Evolutionary conservation across 2,329 filamentous ascomycete species (phyloP).

Genomic region (Pseudocercospora macadamiae): DNA sequence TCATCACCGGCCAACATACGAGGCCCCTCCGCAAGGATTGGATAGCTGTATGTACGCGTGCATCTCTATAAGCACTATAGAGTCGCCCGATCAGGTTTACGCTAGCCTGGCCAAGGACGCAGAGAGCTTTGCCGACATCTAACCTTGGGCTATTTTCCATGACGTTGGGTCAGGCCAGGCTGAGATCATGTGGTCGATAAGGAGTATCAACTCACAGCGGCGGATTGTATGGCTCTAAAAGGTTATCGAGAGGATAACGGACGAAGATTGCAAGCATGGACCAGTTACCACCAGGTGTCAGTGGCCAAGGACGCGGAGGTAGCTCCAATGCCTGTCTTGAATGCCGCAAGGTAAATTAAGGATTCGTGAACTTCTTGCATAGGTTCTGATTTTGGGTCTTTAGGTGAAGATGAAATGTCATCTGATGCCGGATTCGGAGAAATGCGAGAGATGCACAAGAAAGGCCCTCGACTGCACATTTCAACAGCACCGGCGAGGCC

Average conservation of each 20-base stretch:
- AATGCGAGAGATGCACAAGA: conserved; percentile 43
- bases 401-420: conserved; percentile 48
- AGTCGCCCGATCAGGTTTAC: not conserved
- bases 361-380: too few species aligned
- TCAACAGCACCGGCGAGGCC: conserved; percentile 45
- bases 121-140: not conserved
- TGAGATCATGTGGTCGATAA: conserved; percentile 2
- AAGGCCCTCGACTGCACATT: conserved; percentile 45
- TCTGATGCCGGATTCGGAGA: conserved; percentile 8
- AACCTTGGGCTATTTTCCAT: not conserved
- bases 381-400: too few species aligned
- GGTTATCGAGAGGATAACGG: not conserved
- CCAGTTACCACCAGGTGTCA: conserved; percentile 2
- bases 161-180: not conserved
- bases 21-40: too few species aligned
- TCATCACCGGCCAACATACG: too few species aligned
- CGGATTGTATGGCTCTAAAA: not conserved
- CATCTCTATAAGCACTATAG: not conserved
- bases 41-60: not conserved
- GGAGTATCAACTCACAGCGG: not conserved
- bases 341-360: conserved; percentile 44
- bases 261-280: not conserved
- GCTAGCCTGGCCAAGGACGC: conserved; percentile 2
- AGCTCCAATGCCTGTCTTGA: conserved; percentile 40
- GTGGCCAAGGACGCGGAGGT: conserved; percentile 9